Conservation (phyloP, 139 green algal genomes). For the Asterochloris erici region DNA sequence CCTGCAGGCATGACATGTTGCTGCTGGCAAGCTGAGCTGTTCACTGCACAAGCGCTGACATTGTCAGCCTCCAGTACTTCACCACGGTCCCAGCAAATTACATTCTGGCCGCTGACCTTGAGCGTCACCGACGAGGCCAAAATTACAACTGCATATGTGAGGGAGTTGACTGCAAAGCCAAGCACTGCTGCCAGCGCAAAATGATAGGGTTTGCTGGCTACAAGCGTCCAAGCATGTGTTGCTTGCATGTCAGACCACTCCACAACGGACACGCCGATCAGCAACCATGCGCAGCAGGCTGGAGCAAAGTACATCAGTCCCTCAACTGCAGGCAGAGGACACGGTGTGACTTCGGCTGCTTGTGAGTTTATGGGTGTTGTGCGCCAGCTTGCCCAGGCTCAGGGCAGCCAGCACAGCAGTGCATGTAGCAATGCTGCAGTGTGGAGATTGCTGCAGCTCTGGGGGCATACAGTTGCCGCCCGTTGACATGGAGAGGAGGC, state of each 20-base stretch:
- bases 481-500: background rate
- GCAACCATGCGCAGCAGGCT: constrained; percentile 76
- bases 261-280: constrained; percentile 36
- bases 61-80: too few relatives aligned
- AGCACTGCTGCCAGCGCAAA: constrained; percentile 71
- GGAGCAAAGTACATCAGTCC: constrained; percentile 86
- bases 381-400: background rate
- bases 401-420: background rate
- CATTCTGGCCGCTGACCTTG: constrained; percentile 43
- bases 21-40: too few relatives aligned
- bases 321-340: constrained; percentile 53
- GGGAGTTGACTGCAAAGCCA: constrained; percentile 81
- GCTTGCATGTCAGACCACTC: constrained; percentile 55
- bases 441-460: background rate
- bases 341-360: too few relatives aligned
- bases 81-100: too few relatives aligned
- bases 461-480: background rate
- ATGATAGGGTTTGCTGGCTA: constrained; percentile 24
- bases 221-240: constrained; percentile 34
- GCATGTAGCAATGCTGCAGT: background rate
- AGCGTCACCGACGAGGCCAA: constrained; percentile 70
- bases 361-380: background rate
- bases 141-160: constrained; percentile 86
- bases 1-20: constrained; percentile 5
- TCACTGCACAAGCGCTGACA: too few relatives aligned